Evolutionary conservation across 2,329 filamentous ascomycete species (phyloP).

Genomic region (Epichloe coenophiala): DNA sequence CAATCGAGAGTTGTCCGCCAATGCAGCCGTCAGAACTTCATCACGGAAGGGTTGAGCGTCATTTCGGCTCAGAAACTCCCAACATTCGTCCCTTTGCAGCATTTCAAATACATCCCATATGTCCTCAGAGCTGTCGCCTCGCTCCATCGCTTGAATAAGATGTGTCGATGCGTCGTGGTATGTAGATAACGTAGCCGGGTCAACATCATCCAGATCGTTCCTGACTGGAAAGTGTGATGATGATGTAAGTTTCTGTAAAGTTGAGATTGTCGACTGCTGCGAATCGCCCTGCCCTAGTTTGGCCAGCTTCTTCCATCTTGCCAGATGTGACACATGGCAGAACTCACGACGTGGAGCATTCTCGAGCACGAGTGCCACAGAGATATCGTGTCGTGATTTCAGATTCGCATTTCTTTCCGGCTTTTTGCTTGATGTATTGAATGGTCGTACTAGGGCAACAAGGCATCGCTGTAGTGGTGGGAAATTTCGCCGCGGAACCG

Average conservation of each 20-base stretch:
- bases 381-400: neutral
- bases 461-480: constrained; percentile 3
- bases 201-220: neutral
- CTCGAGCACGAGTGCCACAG: neutral
- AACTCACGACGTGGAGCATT: neutral
- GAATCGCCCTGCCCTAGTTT: constrained; percentile 7
- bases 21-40: constrained; percentile 16
- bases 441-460: constrained; percentile 9
- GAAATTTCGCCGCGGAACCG: neutral
- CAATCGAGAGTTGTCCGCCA: constrained; percentile 14
- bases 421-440: neutral
- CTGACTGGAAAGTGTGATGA: neutral
- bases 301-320: constrained; percentile 10
- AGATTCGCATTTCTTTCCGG: neutral
- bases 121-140: constrained; percentile 11
- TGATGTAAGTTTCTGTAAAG: neutral
- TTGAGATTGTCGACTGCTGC: neutral
- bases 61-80: constrained; percentile 10
- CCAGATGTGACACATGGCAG: constrained; percentile 1
- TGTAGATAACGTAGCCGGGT: constrained; percentile 4
- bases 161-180: constrained; percentile 10
- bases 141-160: constrained; percentile 9
- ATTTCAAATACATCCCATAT: constrained; percentile 16
- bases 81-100: constrained; percentile 9
- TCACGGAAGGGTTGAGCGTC: constrained; percentile 16